Evolutionary conservation across 768 basidiomycete species (phyloP).

Genomic region (Chiua virens): DNA sequence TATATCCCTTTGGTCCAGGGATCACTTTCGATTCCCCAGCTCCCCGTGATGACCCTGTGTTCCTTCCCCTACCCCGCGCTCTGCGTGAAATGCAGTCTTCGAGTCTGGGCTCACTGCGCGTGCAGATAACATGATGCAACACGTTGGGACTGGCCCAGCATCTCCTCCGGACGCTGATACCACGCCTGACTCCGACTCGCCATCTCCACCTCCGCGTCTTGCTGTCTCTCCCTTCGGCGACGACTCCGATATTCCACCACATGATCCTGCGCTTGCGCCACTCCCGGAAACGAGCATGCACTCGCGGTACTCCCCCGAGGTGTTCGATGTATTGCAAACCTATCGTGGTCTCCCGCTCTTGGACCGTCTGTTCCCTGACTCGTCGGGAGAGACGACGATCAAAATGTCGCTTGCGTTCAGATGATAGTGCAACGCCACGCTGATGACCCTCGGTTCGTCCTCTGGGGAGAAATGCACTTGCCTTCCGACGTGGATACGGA

Average conservation of each 20-base stretch:
- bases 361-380: constrained; percentile 59
- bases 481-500: constrained; percentile 35
- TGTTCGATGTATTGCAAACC: constrained; percentile 80
- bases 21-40: constrained; percentile 62
- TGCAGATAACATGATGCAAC: constrained; percentile 40
- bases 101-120: constrained; percentile 80
- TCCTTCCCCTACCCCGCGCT: constrained; percentile 48
- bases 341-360: constrained; percentile 75
- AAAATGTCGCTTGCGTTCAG: constrained; percentile 65
- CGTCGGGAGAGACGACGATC: constrained; percentile 65
- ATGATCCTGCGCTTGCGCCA: constrained; percentile 31
- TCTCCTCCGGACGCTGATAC: constrained; percentile 6
- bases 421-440: constrained; percentile 71
- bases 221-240: constrained; percentile 28
- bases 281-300: constrained; percentile 52
- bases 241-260: constrained; percentile 27
- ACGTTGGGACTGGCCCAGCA: constrained; percentile 9
- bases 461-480: constrained; percentile 71
- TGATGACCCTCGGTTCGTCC: constrained; percentile 88
- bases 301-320: constrained; percentile 68
- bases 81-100: constrained; percentile 85
- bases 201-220: constrained; percentile 20
- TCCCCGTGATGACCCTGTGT: constrained; percentile 42
- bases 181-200: not conserved
- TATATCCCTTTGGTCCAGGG: constrained; percentile 63